Evolutionary conservation across 225 moss, liverwort and hornwort genomes (phyloP), one percentile per base, ranked within the genome.

Genomic region (Sphagnum contortum): DNA sequence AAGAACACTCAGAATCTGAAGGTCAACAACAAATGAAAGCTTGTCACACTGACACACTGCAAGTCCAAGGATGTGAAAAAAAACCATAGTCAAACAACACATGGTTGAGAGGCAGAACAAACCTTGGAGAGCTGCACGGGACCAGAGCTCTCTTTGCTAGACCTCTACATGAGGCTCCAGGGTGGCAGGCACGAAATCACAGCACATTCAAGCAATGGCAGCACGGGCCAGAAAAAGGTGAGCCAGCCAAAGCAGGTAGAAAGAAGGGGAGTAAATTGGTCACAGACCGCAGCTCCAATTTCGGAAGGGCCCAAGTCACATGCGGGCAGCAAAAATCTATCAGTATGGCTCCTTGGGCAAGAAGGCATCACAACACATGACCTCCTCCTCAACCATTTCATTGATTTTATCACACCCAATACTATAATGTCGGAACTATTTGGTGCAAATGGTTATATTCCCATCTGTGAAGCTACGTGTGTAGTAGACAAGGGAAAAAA

Each of bases 281-380:
- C 76, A 88, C 84, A 96, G 85, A 90, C 92, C 95, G 90, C 89
- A 87, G 92, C 95, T 96, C 95, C 95, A 90, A 88, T 78, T 92
- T 92, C 87, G 86, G 92, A 96, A 96, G 84, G 92, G 92, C 95
- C 95, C 92, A 95, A 75, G 79, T 63, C 85, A 94, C 87, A 91
- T 86, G 89, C 94, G 88, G 89, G 92, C 92, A 90, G 79, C 92
- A 92, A 81, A 87, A 64, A 88, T 79, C 86, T 80, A 88, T 95
- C 92, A 95, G 90, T 84, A 90, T 78, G 74, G 71, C 62, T n/a
- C 66, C 57, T 71, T 47, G 47, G 50, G 12, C 53, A 59, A 9
- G 10, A 12, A 29, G 0, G 48, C 45, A 52, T 54, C 55, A 13
- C 49, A 4, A 65, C 45, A 64, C 9, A 45, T 29, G 29, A 29